These are phyloP conservation scores for Anisogramma anomala DNA, from an alignment of 2,329 filamentous ascomycete species.

Conservation along the genomic window DNA sequence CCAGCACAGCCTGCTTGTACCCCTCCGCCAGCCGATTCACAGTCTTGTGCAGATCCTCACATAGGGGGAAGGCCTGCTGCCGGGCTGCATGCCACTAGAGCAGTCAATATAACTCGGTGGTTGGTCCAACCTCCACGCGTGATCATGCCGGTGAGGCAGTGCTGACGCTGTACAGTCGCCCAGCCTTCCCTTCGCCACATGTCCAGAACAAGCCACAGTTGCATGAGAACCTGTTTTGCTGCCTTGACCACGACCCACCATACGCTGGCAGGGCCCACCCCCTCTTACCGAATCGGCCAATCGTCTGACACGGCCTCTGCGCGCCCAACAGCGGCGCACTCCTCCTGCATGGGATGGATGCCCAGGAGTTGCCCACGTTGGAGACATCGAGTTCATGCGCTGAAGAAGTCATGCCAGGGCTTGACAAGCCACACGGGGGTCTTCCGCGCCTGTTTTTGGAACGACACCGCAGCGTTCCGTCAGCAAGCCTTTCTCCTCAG, in stretches of 20 bases:
- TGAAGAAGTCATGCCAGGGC: conserved; percentile 15
- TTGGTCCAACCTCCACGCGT: not conserved
- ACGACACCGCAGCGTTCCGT: too few species aligned
- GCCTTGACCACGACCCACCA: conserved; percentile 6
- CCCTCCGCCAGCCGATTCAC: conserved; percentile 6
- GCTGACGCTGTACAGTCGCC: too few species aligned
- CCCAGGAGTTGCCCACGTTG: not conserved
- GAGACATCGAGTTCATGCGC: not conserved
- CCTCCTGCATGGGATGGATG: not conserved
- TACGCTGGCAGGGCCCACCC: conserved; percentile 5
- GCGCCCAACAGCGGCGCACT: not conserved
- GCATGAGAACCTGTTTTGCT: conserved; percentile 16
- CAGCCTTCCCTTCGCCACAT: conserved; percentile 15
- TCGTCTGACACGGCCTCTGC: conserved; percentile 9
- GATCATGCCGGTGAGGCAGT: conserved; percentile 11
- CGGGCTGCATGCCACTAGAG: not conserved
- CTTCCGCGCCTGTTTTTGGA: conserved; percentile 4
- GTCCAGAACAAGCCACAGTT: conserved; percentile 15
- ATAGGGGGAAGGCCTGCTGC: not conserved
- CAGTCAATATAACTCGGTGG: conserved; percentile 1
- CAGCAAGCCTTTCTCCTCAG: too few species aligned
- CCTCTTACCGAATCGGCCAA: conserved; percentile 5
- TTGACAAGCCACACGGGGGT: conserved; percentile 2
- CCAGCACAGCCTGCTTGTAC: too few species aligned
- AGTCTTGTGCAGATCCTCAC: conserved; percentile 1